These are phyloP conservation scores for Fagus crenata DNA, from an alignment of 306 rosid genomes.

Conservation along the genomic window DNA sequence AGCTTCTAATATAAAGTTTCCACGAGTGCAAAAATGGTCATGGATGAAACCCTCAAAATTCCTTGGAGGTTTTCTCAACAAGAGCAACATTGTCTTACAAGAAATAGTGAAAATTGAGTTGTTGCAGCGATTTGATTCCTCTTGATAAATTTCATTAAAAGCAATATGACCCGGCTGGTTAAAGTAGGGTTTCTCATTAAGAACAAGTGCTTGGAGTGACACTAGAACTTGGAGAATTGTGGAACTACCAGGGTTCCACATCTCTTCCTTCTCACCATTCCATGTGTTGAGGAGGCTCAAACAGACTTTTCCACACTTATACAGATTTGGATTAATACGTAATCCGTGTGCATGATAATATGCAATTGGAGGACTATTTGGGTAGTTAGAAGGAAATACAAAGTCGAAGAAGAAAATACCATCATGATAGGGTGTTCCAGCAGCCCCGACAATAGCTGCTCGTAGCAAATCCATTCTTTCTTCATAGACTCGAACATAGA, in stretches of 20 bases:
- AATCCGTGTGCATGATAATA: background rate
- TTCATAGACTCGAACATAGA: background rate
- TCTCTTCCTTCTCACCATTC: background rate
- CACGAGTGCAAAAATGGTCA: background rate
- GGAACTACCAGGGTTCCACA: background rate
- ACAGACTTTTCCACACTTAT: background rate
- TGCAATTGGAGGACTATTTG: background rate
- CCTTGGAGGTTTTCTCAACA: background rate
- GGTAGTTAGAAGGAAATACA: background rate
- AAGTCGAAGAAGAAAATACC: slow-evolving; percentile 8
- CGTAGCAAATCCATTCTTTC: background rate
- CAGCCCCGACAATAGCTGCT: slow-evolving; percentile 1
- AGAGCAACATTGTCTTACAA: background rate
- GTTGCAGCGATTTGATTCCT: background rate
- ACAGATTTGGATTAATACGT: slow-evolving; percentile 1
- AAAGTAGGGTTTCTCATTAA: slow-evolving; percentile 8
- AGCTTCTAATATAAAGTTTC: background rate
- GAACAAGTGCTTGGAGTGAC: slow-evolving; percentile 10
- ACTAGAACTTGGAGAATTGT: slow-evolving; percentile 10
- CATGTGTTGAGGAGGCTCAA: slow-evolving; percentile 13
- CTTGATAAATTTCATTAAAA: background rate
- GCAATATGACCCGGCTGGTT: background rate
- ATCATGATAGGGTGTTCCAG: slow-evolving; percentile 15
- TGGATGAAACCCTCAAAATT: background rate
- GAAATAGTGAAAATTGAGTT: background rate